Evolutionary conservation across 257 asterid species (phyloP).

Genomic region (Solanum gandarillasii): DNA sequence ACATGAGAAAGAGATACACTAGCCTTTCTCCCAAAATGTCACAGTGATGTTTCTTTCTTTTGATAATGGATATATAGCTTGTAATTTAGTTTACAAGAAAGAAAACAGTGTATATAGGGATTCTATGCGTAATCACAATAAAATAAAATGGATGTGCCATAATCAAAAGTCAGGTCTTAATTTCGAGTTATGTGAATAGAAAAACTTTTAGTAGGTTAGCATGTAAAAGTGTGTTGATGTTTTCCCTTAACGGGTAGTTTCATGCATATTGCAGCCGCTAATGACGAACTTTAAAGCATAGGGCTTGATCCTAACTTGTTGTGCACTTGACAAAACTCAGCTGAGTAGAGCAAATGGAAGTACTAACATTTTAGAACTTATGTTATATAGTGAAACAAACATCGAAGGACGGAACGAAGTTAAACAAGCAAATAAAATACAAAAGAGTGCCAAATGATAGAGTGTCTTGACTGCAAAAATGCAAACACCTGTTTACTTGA

Average conservation of each 20-base stretch:
- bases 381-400: not conserved
- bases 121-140: not conserved
- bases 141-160: not conserved
- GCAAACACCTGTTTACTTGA: conserved; percentile 17
- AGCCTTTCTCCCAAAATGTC: not conserved
- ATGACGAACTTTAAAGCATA: not conserved
- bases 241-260: not conserved
- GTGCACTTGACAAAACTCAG: not conserved
- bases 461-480: not conserved
- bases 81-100: not conserved
- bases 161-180: not conserved
- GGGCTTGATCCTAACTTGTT: not conserved
- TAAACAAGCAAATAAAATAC: not conserved
- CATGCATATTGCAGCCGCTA: not conserved
- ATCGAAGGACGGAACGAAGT: not conserved
- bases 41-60: not conserved
- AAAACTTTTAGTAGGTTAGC: not conserved
- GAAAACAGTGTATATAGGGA: not conserved
- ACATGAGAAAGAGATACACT: not conserved
- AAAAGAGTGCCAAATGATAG: not conserved
- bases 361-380: not conserved
- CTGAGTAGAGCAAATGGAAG: not conserved
- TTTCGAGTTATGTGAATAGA: not conserved
- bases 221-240: not conserved
- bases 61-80: not conserved